A percentile compares a stretch with the other conserved stretches of the same genome.
Conservation (phyloP, 805 yeast genomes). For the Lipomyces orientalis region DNA sequence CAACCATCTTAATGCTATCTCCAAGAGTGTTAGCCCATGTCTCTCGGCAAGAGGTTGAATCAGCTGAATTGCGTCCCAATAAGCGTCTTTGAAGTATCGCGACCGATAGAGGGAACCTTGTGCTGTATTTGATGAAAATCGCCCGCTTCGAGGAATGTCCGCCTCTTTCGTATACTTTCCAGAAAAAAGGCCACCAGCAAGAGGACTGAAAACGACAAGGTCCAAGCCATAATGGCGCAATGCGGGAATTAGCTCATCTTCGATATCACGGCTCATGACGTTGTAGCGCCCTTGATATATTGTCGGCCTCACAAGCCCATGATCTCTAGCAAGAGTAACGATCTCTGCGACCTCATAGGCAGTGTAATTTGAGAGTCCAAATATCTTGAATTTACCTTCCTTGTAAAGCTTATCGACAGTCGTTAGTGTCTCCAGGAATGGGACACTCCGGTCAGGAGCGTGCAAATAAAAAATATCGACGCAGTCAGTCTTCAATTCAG, state of each 20-base stretch:
- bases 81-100: constrained; percentile 37
- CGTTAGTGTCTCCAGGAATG: constrained; percentile 39
- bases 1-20: constrained; percentile 41
- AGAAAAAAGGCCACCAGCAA: constrained; percentile 41
- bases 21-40: constrained; percentile 32
- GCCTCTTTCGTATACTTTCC: constrained; percentile 33
- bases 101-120: constrained; percentile 36
- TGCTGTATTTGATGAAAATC: constrained; percentile 29
- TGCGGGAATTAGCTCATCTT: constrained; percentile 39
- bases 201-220: constrained; percentile 41
- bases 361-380: constrained; percentile 41
- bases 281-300: constrained; percentile 43
- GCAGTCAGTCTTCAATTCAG: constrained; percentile 30
- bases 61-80: constrained; percentile 37
- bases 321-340: constrained; percentile 30
- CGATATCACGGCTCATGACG: constrained; percentile 39
- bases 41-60: constrained; percentile 37
- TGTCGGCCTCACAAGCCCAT: constrained; percentile 40
- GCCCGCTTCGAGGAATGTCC: constrained; percentile 29
- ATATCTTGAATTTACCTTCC: constrained; percentile 40
- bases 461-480: constrained; percentile 41
- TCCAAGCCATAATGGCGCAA: constrained; percentile 36
- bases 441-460: constrained; percentile 39
- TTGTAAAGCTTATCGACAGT: constrained; percentile 37
- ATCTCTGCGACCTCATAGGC: constrained; percentile 39